Conservation (phyloP, 2,329 filamentous ascomycete genomes). For the Lachnellula cervina region DNA sequence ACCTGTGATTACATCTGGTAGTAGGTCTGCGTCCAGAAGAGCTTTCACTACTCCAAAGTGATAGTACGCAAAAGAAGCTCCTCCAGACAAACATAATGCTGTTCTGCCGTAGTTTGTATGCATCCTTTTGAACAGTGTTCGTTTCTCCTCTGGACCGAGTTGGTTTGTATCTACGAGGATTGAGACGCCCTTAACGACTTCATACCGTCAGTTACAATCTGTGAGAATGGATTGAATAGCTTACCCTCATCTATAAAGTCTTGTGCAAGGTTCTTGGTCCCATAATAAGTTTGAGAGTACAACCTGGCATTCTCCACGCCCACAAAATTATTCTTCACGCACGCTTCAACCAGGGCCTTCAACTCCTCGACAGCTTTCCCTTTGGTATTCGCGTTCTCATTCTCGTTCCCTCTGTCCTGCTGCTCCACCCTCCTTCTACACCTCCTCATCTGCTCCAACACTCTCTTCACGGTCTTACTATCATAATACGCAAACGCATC, state of each 20-base stretch:
- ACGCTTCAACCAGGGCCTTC: conserved; percentile 74
- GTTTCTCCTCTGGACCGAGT: conserved; percentile 68
- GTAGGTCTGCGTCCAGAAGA: conserved; percentile 74
- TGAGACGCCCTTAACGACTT: conserved; percentile 61
- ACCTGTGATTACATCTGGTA: conserved; percentile 93
- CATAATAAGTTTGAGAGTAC: conserved; percentile 97
- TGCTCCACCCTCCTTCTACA: conserved; percentile 48
- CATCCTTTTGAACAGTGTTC: conserved; percentile 78
- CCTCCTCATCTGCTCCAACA: conserved; percentile 69
- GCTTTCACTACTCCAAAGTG: conserved; percentile 92
- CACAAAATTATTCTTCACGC: conserved; percentile 96
- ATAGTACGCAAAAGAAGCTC: conserved; percentile 93
- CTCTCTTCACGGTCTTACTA: conserved; percentile 71
- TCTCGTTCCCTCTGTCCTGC: conserved; percentile 47
- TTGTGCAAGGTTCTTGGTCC: conserved; percentile 92
- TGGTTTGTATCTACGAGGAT: conserved; percentile 65
- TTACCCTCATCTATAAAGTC: conserved; percentile 79
- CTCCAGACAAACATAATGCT: conserved; percentile 87
- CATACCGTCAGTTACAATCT: conserved; percentile 5
- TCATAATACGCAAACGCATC: conserved; percentile 85
- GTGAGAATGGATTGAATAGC: conserved; percentile 22
- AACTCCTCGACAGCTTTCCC: conserved; percentile 66
- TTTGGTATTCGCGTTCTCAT: conserved; percentile 32
- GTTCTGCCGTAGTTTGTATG: conserved; percentile 89
- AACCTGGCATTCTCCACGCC: conserved; percentile 88